Evolutionary conservation across 2,329 filamentous ascomycete genomes (phyloP).

Genomic region (Zymoseptoria pseudotritici): DNA sequence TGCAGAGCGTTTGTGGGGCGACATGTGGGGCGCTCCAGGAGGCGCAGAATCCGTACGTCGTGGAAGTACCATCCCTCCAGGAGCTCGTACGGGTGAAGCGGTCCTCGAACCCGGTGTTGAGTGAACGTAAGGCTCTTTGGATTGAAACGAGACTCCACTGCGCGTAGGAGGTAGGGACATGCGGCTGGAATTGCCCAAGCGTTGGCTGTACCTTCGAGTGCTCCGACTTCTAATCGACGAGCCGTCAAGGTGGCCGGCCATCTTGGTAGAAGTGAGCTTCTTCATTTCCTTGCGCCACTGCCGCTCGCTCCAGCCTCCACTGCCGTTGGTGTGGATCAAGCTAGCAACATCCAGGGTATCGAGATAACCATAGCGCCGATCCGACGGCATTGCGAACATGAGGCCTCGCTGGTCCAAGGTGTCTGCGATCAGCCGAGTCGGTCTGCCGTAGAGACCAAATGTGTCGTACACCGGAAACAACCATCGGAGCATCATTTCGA

Average conservation of each 20-base stretch:
- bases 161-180: slow-evolving; percentile 30
- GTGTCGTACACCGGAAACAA: slow-evolving; percentile 92
- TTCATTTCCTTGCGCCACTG: slow-evolving; percentile 89
- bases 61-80: slow-evolving; percentile 22
- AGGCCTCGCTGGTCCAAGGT: slow-evolving; percentile 78
- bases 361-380: slow-evolving; percentile 80
- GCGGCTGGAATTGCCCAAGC: slow-evolving; percentile 36
- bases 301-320: slow-evolving; percentile 68
- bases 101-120: slow-evolving; percentile 41
- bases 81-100: slow-evolving; percentile 33
- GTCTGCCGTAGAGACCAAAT: slow-evolving; percentile 84
- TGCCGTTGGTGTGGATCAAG: slow-evolving; percentile 72
- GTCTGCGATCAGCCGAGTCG: slow-evolving; percentile 77
- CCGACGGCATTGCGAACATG: slow-evolving; percentile 96
- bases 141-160: slow-evolving; percentile 31
- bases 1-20: slow-evolving; percentile 41
- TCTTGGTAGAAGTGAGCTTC: slow-evolving; percentile 73
- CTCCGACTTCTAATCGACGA: slow-evolving; percentile 16
- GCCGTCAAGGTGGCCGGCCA: slow-evolving; percentile 43
- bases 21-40: slow-evolving; percentile 22
- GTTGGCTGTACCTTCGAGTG: slow-evolving; percentile 30
- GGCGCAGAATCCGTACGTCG: slow-evolving; percentile 40
- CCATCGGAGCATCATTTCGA: slow-evolving; percentile 90
- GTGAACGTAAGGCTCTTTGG: slow-evolving; percentile 36
- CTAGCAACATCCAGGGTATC: slow-evolving; percentile 78